Base-by-base conservation (phyloP, 2,329 filamentous ascomycete genomes). In the Penicillium expansum region DNA sequence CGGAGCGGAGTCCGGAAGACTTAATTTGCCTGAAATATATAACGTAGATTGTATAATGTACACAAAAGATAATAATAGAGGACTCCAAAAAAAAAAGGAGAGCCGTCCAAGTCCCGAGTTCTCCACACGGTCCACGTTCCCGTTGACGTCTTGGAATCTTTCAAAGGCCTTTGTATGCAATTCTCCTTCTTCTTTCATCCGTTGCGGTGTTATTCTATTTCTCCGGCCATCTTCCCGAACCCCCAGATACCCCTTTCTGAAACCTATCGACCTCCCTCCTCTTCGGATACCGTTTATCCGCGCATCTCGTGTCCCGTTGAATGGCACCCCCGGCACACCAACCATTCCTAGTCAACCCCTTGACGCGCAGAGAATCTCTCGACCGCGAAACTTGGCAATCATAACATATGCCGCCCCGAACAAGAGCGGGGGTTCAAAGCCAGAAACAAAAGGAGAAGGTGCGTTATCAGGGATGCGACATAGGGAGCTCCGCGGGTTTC, bases 371-470 rank as follows among this genome's bases (percentile, higher is more conserved):
- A 66, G 51, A 60, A 57, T 64, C 67, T 32, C 29, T 33, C 9
- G 20, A 33, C 65, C 62, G 62, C 53, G 57, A 60, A 58, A 59
- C 60, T 54, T 65, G 66, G 67, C 55, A 55, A 65, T 65, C 64
- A 64, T 69, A 64, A 75, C 75, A 76, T 73, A 77, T 77, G 75
- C 74, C 75, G 73, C 69, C 67, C 63, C 73, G 71, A 69, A 74
- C 72, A 55, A 74, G 70, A 72, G 69, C 79, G 68, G 80, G 81
- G 76, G 80, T 81, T 74, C 82, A 84, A 76, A 74, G 80, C 69
- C 82, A 84, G 71, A 81, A 79, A 70, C 80, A 82, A 70, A 81
- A 83, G 76, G 81, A 81, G 76, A 84, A 84, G 80, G 82, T 83
- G 53, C 42, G 71, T 70, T 18, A 58, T 24, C 13, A 30, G 44